Percentiles rank a stretch among this genome's conserved stretches.
Conservation (phyloP, 352 stramenopile genomes). For the Blastocystis sp. region DNA sequence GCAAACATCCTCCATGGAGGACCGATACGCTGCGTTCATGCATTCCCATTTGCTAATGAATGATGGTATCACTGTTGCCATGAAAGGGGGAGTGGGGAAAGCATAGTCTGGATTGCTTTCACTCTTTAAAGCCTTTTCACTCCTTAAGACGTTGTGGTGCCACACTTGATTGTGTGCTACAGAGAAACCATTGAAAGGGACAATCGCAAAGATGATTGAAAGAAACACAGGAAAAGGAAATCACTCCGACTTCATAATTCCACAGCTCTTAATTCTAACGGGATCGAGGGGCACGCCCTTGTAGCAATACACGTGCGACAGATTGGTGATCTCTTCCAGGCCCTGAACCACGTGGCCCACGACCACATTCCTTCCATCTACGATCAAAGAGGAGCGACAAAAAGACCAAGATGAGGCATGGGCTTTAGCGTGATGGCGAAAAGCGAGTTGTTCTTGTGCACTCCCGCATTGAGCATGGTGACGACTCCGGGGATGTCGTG, state of each 20-base stretch:
- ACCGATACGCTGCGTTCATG: conserved; percentile 61
- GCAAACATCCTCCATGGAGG: conserved; percentile 64
- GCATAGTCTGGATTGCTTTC: not conserved
- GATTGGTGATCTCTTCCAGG: conserved; percentile 14
- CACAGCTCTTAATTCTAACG: conserved; percentile 57
- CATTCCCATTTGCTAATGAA: conserved; percentile 56
- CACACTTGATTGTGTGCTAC: no score
- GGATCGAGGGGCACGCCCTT: conserved; percentile 67
- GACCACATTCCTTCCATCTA: conserved; percentile 69
- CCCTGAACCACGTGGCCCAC: conserved; percentile 62
- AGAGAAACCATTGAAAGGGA: no score
- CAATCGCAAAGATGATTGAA: conserved; percentile 1
- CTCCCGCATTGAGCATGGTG: conserved; percentile 67
- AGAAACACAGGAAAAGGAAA: conserved; percentile 46
- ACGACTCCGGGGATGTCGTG: conserved; percentile 67
- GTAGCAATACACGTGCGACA: conserved; percentile 53
- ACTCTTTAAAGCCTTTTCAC: not conserved
- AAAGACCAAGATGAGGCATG: conserved; percentile 43
- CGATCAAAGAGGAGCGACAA: not conserved
- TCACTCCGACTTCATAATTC: conserved; percentile 22
- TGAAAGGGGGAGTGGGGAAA: not conserved
- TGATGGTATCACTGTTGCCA: not conserved
- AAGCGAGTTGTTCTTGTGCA: conserved; percentile 58
- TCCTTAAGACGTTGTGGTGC: no score
- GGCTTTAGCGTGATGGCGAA: conserved; percentile 66